Evolutionary conservation across 2,329 filamentous ascomycete genomes (phyloP).

Genomic region (Xylariaceae sp.): DNA sequence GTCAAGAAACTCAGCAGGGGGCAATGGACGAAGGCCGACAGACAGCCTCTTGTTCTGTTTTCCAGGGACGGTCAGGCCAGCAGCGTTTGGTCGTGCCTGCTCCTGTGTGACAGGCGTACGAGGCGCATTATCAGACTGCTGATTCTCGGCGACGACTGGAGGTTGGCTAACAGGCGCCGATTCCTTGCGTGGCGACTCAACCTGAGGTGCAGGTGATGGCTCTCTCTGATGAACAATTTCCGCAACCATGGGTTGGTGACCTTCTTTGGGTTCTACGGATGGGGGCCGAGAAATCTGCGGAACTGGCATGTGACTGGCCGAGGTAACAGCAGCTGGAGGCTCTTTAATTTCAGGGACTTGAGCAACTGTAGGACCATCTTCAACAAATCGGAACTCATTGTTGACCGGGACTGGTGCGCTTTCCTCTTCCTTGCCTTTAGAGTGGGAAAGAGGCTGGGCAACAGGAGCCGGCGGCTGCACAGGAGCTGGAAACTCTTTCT

Average conservation of each 20-base stretch:
- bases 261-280: constrained; percentile 22
- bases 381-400: constrained; percentile 35
- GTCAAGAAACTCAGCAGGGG: constrained; percentile 71
- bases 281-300: constrained; percentile 21
- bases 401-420: constrained; percentile 21
- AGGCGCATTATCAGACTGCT: constrained; percentile 18
- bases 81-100: constrained; percentile 27
- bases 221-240: constrained; percentile 22
- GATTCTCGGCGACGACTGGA: constrained; percentile 21
- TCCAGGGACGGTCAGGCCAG: constrained; percentile 49
- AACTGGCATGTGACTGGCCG: constrained; percentile 23
- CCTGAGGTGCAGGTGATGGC: constrained; percentile 15
- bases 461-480: constrained; percentile 26
- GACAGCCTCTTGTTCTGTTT: constrained; percentile 56
- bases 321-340: constrained; percentile 34
- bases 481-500: constrained; percentile 34
- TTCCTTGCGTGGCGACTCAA: constrained; percentile 30
- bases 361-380: constrained; percentile 28
- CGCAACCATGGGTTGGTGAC: constrained; percentile 18
- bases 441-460: constrained; percentile 20
- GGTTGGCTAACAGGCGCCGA: constrained; percentile 32
- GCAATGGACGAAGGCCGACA: constrained; percentile 74
- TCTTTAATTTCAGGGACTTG: constrained; percentile 35
- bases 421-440: constrained; percentile 13
- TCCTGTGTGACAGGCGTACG: constrained; percentile 11